Evolutionary conservation across 2,329 filamentous ascomycete genomes (phyloP).

Genomic region (Aureobasidium leucospermi): DNA sequence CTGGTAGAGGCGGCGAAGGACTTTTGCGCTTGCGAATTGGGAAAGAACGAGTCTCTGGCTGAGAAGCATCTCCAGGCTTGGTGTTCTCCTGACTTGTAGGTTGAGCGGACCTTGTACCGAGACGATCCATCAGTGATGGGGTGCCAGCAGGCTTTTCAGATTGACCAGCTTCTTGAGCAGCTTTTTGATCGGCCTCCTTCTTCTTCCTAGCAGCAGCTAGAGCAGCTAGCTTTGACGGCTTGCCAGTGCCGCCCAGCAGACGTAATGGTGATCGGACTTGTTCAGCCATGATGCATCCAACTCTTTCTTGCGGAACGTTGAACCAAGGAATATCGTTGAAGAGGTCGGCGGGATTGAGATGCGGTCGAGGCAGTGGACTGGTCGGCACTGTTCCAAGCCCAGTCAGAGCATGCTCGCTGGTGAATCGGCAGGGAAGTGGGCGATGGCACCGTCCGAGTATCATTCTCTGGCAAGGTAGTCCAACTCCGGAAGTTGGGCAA

Average conservation of each 20-base stretch:
- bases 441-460: not conserved
- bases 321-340: slow-evolving; percentile 86
- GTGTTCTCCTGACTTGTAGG: not conserved
- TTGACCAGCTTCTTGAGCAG: slow-evolving; percentile 16
- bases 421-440: not conserved
- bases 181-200: slow-evolving; percentile 60
- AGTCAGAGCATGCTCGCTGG: slow-evolving; percentile 6
- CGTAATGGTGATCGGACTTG: slow-evolving; percentile 53
- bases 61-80: not conserved
- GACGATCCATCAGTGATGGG: slow-evolving; percentile 38
- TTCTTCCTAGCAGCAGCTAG: slow-evolving; percentile 80
- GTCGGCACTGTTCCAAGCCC: slow-evolving; percentile 9
- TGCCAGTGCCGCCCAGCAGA: slow-evolving; percentile 71
- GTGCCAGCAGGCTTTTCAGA: slow-evolving; percentile 21
- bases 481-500: not conserved
- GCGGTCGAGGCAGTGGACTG: not conserved
- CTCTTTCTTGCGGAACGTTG: slow-evolving; percentile 58
- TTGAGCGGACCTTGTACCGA: slow-evolving; percentile 26
- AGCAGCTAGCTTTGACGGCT: slow-evolving; percentile 84
- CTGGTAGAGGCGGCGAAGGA: slow-evolving; percentile 13
- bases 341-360: slow-evolving; percentile 42
- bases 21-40: slow-evolving; percentile 15
- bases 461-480: not conserved
- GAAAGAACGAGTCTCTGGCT: not conserved
- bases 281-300: slow-evolving; percentile 53